phyloP scores from a whole-genome alignment of 495 filamentous ascomycete genomes.

The Parmelia sp. region DNA sequence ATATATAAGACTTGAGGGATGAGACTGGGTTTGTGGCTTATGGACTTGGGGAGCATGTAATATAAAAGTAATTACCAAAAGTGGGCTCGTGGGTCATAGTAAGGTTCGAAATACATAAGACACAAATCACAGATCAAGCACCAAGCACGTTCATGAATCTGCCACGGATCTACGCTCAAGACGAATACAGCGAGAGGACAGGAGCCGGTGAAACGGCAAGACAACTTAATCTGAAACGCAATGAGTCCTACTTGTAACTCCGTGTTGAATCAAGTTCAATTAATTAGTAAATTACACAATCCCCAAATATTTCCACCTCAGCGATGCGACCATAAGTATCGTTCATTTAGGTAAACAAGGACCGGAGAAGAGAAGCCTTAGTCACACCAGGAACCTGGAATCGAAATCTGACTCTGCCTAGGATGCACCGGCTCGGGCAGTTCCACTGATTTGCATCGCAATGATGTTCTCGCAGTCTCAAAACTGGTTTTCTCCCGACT shows the following conservation, averaged over 20 bases:
- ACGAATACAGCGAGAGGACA: not conserved
- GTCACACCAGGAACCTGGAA: slow-evolving; percentile 17
- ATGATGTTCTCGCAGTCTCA: slow-evolving; percentile 19
- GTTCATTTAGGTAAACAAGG: not conserved
- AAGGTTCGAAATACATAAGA: no score
- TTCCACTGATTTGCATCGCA: not conserved
- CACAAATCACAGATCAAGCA: no score
- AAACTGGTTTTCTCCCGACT: slow-evolving; percentile 17
- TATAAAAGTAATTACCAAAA: not conserved
- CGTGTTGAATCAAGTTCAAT: not conserved
- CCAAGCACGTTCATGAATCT: no score
- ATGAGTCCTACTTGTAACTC: not conserved
- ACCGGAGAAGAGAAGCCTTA: not conserved
- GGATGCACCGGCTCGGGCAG: slow-evolving; percentile 3
- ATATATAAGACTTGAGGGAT: not conserved
- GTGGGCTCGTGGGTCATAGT: no score
- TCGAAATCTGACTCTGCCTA: slow-evolving; percentile 13
- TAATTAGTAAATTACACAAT: not conserved
- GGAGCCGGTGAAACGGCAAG: not conserved
- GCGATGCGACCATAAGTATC: not conserved
- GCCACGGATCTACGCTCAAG: no score
- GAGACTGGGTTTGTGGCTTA: not conserved
- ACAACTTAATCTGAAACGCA: not conserved
- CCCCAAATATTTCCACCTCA: not conserved
- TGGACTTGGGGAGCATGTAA: not conserved